phyloP scores from a whole-genome alignment of 345 rosid genomes.

The Adansonia digitata region DNA sequence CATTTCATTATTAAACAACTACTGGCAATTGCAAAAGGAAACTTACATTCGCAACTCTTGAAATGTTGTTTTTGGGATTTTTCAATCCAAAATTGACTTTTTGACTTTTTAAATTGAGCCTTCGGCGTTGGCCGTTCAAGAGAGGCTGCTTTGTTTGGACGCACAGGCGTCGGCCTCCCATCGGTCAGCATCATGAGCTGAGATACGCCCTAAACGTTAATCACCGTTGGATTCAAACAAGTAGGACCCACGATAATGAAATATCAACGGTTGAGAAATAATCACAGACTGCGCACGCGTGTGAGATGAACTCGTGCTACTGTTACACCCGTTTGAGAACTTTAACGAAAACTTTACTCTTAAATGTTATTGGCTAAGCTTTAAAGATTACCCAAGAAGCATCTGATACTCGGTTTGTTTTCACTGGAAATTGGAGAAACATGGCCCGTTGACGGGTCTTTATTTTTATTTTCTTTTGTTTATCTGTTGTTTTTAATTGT shows the following conservation, averaged over 20 bases:
- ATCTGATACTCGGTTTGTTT: not conserved
- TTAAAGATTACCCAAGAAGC: not conserved
- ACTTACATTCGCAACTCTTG: not conserved
- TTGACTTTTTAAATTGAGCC: too few relatives aligned
- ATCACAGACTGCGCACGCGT: not conserved
- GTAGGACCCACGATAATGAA: not conserved
- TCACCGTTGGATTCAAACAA: not conserved
- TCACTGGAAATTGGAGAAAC: not conserved
- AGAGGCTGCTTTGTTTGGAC: not conserved
- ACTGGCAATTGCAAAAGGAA: too few relatives aligned
- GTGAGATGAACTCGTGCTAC: not conserved
- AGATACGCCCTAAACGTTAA: too few relatives aligned
- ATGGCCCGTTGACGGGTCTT: slow-evolving; percentile 6
- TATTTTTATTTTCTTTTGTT: not conserved
- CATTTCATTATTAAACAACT: too few relatives aligned
- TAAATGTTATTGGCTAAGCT: not conserved
- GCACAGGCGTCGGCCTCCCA: not conserved
- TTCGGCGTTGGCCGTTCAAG: not conserved
- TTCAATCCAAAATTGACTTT: too few relatives aligned
- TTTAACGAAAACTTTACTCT: not conserved
- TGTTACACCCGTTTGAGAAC: not conserved
- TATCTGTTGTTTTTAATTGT: not conserved
- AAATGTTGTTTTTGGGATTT: not conserved
- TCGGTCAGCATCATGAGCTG: not conserved
- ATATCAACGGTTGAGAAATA: not conserved